phyloP scores from a whole-genome alignment of 169 alveolate species.

The Cystoisospora suis region DNA sequence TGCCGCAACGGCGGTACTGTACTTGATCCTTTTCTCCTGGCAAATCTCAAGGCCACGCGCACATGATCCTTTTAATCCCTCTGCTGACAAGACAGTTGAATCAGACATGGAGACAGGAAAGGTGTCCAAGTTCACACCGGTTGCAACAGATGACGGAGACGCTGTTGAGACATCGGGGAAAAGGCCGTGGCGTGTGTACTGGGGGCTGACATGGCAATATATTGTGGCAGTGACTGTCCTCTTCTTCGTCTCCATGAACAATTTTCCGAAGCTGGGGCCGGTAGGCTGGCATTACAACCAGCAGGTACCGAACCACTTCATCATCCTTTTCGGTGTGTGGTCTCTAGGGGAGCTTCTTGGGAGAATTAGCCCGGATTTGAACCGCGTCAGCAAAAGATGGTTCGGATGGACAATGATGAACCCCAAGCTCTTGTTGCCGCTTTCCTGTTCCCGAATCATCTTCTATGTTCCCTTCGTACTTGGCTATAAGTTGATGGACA shows the following conservation, averaged over 20 bases:
- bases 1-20: not conserved
- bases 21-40: not conserved
- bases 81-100: not conserved
- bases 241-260: conserved; percentile 36
- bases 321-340: conserved; percentile 32
- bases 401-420: conserved; percentile 21
- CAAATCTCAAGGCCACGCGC: not conserved
- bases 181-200: not conserved
- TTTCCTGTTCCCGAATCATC: not conserved
- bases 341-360: conserved; percentile 39
- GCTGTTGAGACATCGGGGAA: not conserved
- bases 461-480: conserved; percentile 48
- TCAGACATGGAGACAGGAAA: not conserved
- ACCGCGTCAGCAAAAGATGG: not conserved
- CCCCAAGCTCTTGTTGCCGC: conserved; percentile 15
- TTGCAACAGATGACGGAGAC: not conserved
- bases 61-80: not conserved
- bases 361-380: not conserved
- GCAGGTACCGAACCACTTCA: conserved; percentile 22
- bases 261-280: conserved; percentile 50
- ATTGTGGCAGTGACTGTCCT: not conserved
- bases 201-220: not conserved
- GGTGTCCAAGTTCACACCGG: not conserved
- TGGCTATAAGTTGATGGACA: conserved; percentile 13
- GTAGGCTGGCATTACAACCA: conserved; percentile 15